Evolutionary conservation across 805 yeast genomes (phyloP).

Genomic region (Saturnispora quitensis): DNA sequence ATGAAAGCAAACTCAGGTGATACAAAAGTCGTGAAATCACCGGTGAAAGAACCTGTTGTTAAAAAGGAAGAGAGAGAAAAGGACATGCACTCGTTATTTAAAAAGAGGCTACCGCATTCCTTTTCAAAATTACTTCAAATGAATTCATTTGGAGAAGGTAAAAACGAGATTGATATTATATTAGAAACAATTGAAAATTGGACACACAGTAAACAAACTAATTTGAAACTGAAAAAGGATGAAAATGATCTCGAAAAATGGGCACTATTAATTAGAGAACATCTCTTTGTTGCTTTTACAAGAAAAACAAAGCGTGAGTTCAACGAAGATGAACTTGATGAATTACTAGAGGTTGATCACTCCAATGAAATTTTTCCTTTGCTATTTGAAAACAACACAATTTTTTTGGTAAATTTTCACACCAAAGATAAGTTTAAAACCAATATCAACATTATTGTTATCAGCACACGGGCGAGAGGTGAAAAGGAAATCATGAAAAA

Average conservation of each 20-base stretch:
- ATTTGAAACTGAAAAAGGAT: constrained; percentile 7
- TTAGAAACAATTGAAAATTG: constrained; percentile 24
- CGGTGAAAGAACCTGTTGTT: neutral
- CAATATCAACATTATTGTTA: constrained; percentile 18
- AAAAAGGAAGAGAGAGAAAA: neutral
- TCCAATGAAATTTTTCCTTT: constrained; percentile 26
- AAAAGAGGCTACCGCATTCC: constrained; percentile 3
- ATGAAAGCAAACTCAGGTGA: neutral
- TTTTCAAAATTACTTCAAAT: constrained; percentile 8
- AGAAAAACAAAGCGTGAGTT: constrained; percentile 22
- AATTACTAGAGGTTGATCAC: constrained; percentile 20
- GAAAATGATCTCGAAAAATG: constrained; percentile 14
- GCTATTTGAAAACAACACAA: constrained; percentile 22
- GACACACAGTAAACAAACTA: constrained; percentile 16
- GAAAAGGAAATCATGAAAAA: constrained; percentile 23
- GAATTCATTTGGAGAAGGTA: constrained; percentile 17
- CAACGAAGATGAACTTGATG: constrained; percentile 24
- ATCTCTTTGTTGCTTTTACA: constrained; percentile 21
- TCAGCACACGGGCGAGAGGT: constrained; percentile 19
- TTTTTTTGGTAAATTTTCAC: constrained; percentile 23
- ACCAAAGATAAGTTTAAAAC: constrained; percentile 14
- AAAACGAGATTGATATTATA: constrained; percentile 23
- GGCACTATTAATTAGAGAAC: constrained; percentile 21
- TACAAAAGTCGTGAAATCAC: neutral
- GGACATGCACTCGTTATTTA: constrained; percentile 6